A percentile compares a stretch with the other conserved stretches of the same genome.
phyloP scores from a whole-genome alignment of 1,284 basidiomycete species.

The Cryptococcus wingfieldii region DNA sequence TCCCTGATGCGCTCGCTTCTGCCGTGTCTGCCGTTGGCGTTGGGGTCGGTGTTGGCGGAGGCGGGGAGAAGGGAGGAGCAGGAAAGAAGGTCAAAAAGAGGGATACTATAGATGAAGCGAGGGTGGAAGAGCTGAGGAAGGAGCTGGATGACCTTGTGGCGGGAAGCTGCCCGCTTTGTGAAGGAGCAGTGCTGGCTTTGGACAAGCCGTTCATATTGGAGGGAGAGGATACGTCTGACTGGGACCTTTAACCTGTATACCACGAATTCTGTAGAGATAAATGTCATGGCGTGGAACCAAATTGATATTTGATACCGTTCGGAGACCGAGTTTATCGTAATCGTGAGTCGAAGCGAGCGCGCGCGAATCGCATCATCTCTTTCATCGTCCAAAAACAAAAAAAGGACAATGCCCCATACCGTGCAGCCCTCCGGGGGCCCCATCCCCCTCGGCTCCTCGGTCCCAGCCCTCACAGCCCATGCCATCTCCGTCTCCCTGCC shows the following conservation, averaged over 20 bases:
- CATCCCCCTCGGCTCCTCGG: conserved; percentile 49
- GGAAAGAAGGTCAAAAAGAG: conserved; percentile 55
- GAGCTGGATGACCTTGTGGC: conserved; percentile 85
- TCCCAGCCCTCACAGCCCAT: conserved; percentile 59
- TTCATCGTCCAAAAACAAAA: too few species aligned
- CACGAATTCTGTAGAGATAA: too few species aligned
- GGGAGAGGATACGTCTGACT: conserved; percentile 74
- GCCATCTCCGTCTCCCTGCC: conserved; percentile 97
- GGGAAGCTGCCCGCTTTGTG: conserved; percentile 83
- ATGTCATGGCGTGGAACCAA: too few species aligned
- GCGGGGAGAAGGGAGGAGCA: conserved; percentile 56
- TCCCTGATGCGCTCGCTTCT: conserved; percentile 79
- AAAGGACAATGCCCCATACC: conserved; percentile 7
- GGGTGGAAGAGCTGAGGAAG: conserved; percentile 57
- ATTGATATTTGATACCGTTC: too few species aligned
- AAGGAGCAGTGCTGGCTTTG: conserved; percentile 72
- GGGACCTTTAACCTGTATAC: conserved; percentile 55
- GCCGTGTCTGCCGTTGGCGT: conserved; percentile 48
- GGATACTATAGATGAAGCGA: conserved; percentile 52
- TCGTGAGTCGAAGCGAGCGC: too few species aligned
- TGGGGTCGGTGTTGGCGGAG: conserved; percentile 34
- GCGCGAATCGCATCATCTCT: too few species aligned
- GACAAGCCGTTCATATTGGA: conserved; percentile 80
- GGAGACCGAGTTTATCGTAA: too few species aligned
- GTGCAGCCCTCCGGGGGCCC: conserved; percentile 10